Conservation (phyloP, 2,329 filamentous ascomycete species). For the Cryphonectria parasitica region DNA sequence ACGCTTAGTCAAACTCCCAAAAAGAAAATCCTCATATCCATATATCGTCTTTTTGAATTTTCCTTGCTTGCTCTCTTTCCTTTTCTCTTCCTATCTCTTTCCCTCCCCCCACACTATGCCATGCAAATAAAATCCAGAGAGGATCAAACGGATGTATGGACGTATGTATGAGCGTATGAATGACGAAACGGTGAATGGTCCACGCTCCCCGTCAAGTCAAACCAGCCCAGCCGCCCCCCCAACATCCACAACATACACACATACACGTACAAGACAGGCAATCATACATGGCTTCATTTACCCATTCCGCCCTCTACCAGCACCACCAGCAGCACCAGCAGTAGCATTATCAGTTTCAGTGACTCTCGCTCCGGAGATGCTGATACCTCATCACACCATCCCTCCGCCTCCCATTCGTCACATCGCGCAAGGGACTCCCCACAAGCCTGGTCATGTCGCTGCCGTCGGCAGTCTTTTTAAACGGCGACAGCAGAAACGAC, state of each 20-base stretch:
- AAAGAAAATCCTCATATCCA: conserved; percentile 33
- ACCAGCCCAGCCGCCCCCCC: conserved; percentile 9
- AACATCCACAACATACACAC: conserved; percentile 25
- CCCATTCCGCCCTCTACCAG: conserved; percentile 11
- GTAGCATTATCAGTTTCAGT: conserved; percentile 4
- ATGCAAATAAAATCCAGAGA: conserved; percentile 27
- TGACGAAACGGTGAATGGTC: conserved; percentile 4
- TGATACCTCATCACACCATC: conserved; percentile 15
- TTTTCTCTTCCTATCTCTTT: conserved; percentile 33
- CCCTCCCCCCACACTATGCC: conserved; percentile 31
- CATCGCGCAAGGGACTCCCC: conserved; percentile 24
- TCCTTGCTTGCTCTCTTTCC: conserved; percentile 31
- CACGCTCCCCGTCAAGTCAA: conserved; percentile 10
- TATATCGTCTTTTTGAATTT: conserved; percentile 27
- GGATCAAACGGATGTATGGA: conserved; percentile 10
- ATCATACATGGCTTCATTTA: conserved; percentile 30
- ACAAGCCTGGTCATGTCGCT: conserved; percentile 16
- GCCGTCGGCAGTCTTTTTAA: conserved; percentile 26
- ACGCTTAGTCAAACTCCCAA: neutral
- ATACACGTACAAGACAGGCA: conserved; percentile 24
- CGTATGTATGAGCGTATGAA: conserved; percentile 10
- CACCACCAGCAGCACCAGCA: neutral
- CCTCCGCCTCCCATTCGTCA: conserved; percentile 33
- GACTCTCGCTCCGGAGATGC: conserved; percentile 21
- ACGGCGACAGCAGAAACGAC: conserved; percentile 36